Base-by-base conservation (phyloP, 1,284 basidiomycete genomes). In the Peniophora sp. region DNA sequence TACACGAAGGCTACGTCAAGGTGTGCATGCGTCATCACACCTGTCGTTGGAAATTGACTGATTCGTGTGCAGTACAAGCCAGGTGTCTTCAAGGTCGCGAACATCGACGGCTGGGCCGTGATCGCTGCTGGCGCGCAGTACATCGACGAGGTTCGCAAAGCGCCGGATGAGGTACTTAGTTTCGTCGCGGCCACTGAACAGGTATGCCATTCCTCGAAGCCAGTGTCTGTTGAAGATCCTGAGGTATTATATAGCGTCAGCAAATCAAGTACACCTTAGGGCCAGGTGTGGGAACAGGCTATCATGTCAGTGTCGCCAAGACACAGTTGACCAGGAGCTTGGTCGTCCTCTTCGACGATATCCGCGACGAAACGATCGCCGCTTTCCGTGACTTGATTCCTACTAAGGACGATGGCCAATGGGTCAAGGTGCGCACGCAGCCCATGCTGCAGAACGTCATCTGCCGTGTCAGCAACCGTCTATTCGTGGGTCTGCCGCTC, bases 191-290 rank as follows among this genome's bases (percentile, higher is more conserved):
- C 62, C 15, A 37, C 58, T 6, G 52, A 50, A 10, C 61, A 65
- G 24, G 67, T 69, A 24, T 20, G 23, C 23, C 14, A 20, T 5
- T 15, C 18, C 27, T 5, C 27, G 12, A 32, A 32, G 14, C 20
- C 12, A 15, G 41, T 43, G 12, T 43, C 18, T 18, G 17, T 24
- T 14, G 23, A 2, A 45, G 43, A 45, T 9, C 23, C 27, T n/a
- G 23, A 14, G n/a, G 12, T 17, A 20, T 1, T 24, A 37, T 58
- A 53, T 47, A 71, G 66, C 61, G 63, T 43, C 56, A 71, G 49
- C 65, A 67, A 54, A 60, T 66, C 47, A 60, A 64, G 50, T 69
- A 70, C 51, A 70, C 69, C n/a, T 62, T 71, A 20, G 70, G 71
- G 15, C 45, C 60, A 6, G 62, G 64, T 35, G 56, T 67, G 6